A percentile compares a stretch with the other conserved stretches of the same genome.
Evolutionary conservation across 2,329 filamentous ascomycete species (phyloP).

Genomic region (Ascochyta clinopodiicola): DNA sequence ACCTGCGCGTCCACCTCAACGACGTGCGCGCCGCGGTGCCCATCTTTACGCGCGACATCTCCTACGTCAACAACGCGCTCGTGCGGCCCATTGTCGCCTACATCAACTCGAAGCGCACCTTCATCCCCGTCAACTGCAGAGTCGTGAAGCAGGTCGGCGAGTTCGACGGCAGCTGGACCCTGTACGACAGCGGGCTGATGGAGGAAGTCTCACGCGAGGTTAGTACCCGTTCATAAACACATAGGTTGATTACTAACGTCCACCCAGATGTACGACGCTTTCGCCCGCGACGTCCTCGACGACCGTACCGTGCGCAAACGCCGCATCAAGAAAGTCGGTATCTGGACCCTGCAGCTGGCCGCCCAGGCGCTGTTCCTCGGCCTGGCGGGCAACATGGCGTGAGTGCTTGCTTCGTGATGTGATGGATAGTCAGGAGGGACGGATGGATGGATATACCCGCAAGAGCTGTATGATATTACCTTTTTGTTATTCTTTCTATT

Average conservation of each 20-base stretch:
- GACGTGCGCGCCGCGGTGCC: slow-evolving; percentile 92
- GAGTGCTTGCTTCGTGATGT: background rate
- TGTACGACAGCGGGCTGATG: slow-evolving; percentile 92
- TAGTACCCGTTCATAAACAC: slow-evolving; percentile 9
- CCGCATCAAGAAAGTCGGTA: slow-evolving; percentile 91
- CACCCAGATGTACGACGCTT: slow-evolving; percentile 85
- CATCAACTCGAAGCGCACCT: slow-evolving; percentile 93
- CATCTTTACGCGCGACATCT: slow-evolving; percentile 88
- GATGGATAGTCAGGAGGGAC: background rate
- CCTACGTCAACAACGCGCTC: slow-evolving; percentile 94
- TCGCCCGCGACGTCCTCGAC: slow-evolving; percentile 88
- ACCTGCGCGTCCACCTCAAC: slow-evolving; percentile 92
- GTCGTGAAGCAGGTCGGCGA: slow-evolving; percentile 88
- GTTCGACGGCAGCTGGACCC: slow-evolving; percentile 94
- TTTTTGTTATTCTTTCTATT: background rate
- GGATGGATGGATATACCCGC: no score
- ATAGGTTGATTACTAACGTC: background rate
- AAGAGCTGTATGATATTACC: background rate
- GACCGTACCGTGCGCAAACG: slow-evolving; percentile 86
- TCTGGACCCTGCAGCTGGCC: slow-evolving; percentile 93
- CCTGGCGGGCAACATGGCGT: slow-evolving; percentile 79
- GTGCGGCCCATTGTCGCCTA: slow-evolving; percentile 97
- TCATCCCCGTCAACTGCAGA: slow-evolving; percentile 93
- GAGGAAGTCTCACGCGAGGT: slow-evolving; percentile 88
- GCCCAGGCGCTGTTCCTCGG: slow-evolving; percentile 95